Evolutionary conservation across 345 rosid species (phyloP).

Genomic region (Cardamine chenopodiifolia): DNA sequence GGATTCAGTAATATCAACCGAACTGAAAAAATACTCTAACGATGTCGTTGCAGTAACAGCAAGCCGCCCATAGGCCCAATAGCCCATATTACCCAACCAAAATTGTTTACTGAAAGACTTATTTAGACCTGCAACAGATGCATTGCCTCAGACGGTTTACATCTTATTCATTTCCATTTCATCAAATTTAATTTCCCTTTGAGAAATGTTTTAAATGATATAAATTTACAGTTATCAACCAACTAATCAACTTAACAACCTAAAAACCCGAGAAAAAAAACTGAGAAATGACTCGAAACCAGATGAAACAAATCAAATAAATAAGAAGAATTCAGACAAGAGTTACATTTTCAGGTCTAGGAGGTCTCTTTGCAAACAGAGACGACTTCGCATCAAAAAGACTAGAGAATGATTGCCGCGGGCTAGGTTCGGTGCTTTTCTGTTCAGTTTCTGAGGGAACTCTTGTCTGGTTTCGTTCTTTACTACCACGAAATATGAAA

Average conservation of each 20-base stretch:
- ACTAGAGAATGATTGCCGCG: conserved; percentile 67
- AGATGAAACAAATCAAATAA: conserved; percentile 6
- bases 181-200: background rate
- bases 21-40: too few relatives aligned
- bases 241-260: conserved; percentile 33
- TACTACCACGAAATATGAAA: conserved; percentile 68
- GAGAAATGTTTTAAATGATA: conserved; percentile 22
- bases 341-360: conserved; percentile 67
- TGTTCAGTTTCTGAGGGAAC: conserved; percentile 46
- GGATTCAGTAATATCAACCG: too few relatives aligned
- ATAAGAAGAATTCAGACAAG: conserved; percentile 43
- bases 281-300: conserved; percentile 16
- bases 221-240: conserved; percentile 49
- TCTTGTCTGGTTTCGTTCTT: conserved; percentile 56
- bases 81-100: too few relatives aligned
- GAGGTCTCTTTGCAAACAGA: conserved; percentile 74
- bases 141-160: too few relatives aligned
- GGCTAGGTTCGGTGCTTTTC: conserved; percentile 51
- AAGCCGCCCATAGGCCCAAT: background rate
- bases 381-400: conserved; percentile 88
- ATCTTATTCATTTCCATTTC: conserved; percentile 24
- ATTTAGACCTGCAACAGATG: too few relatives aligned
- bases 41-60: background rate
- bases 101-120: background rate
- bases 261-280: background rate